phyloP scores from a whole-genome alignment of 208 protist species.

The Porcisia deanei region DNA sequence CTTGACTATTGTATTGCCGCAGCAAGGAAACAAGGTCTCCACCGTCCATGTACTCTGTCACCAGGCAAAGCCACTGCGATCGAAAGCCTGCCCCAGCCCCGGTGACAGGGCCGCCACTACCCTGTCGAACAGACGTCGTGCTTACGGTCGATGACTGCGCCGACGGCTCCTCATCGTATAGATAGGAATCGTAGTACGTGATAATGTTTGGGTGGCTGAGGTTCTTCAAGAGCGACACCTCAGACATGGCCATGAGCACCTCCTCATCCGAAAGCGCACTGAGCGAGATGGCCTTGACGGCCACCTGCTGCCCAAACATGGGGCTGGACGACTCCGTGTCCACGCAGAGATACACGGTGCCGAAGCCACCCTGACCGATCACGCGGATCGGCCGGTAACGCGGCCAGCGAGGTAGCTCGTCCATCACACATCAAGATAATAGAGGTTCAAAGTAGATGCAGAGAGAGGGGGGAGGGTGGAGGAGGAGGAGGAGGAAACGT shows the following conservation, averaged over 20 bases:
- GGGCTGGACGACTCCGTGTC: constrained; percentile 35
- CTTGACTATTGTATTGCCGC: constrained; percentile 9
- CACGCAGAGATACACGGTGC: constrained; percentile 77
- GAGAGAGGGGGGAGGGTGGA: constrained; percentile 10
- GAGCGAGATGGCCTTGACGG: constrained; percentile 75
- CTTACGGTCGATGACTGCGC: not conserved
- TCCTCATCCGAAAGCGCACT: constrained; percentile 56
- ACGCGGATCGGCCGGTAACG: constrained; percentile 52
- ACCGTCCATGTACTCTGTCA: constrained; percentile 87
- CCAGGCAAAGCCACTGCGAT: constrained; percentile 67
- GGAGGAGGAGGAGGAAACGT: not conserved
- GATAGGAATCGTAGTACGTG: constrained; percentile 84
- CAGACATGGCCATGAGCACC: constrained; percentile 71
- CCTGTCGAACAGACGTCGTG: not conserved
- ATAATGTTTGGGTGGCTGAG: constrained; percentile 85
- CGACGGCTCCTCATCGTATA: constrained; percentile 38
- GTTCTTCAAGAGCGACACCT: constrained; percentile 74
- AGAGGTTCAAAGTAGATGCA: not conserved
- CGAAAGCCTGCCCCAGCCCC: not conserved
- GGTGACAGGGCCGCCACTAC: not conserved
- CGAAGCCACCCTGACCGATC: constrained; percentile 71
- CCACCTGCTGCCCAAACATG: constrained; percentile 37
- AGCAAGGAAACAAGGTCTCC: constrained; percentile 65
- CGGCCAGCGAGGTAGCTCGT: constrained; percentile 40
- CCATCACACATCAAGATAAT: constrained; percentile 1